Percentiles rank a stretch among this genome's conserved stretches.
Evolutionary conservation across 192 early-diverging fungal species (phyloP).

Genomic region (Podila horticola): DNA sequence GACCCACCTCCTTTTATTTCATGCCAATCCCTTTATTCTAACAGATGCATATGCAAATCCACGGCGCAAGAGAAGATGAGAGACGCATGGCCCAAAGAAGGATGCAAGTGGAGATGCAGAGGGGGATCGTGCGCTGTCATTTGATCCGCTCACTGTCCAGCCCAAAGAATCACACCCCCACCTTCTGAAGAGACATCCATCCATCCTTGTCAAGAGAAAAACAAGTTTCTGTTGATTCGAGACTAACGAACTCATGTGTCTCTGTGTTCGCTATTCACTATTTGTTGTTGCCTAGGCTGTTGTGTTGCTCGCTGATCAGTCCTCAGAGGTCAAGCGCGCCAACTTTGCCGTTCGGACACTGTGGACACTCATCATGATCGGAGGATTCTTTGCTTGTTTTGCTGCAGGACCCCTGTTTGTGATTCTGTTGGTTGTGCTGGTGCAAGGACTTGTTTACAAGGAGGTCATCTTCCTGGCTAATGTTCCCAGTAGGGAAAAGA

Average conservation of each 20-base stretch:
- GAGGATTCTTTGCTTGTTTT: conserved; percentile 77
- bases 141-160: no score
- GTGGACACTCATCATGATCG: conserved; percentile 93
- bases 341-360: conserved; percentile 87
- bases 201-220: no score
- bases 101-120: no score
- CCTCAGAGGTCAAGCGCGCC: conserved; percentile 68
- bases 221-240: not conserved
- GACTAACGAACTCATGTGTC: not conserved
- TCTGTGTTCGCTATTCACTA: not conserved
- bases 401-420: conserved; percentile 84
- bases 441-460: conserved; percentile 88
- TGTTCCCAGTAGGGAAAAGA: conserved; percentile 83
- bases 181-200: not conserved
- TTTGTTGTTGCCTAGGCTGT: conserved; percentile 7
- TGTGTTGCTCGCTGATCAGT: conserved; percentile 59
- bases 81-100: not conserved
- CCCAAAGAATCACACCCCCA: not conserved
- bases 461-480: conserved; percentile 92
- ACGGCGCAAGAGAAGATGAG: no score
- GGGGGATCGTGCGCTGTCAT: no score
- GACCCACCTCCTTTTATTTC: not conserved
- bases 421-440: conserved; percentile 82
- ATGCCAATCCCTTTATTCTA: no score
- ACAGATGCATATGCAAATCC: no score